Evolutionary conservation across 805 yeast genomes (phyloP), one percentile per base, ranked within the genome.

Genomic region (Pichia deserticola): DNA sequence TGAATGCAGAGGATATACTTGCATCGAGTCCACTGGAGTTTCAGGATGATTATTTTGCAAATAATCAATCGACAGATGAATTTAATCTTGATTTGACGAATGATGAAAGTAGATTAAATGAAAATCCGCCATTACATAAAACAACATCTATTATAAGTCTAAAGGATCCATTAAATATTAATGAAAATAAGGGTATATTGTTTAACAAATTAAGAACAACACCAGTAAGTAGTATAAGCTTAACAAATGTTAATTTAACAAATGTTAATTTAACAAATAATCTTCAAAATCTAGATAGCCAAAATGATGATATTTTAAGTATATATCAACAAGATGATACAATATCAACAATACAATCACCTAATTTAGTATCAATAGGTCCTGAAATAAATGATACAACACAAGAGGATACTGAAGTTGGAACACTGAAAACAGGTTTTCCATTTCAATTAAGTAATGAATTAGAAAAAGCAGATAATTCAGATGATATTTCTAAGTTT

Each of bases 401-500:
- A 34, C n/a, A 28, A 28, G n/a, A 20, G 9, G 20, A 28, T 9
- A 28, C 5, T 33, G n/a, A 15, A n/a, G 34, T 10, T 13, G 39
- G 34, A 15, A 12, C 9, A 4, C n/a, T 20, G 2, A 13, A 36
- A 15, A 39, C 25, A 4, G 48, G 45, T n/a, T 51, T 45, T 40
- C 54, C 56, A 7, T 30, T 36, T 35, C 40, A 38, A 54, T 52
- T 54, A 42, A 57, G 59, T 36, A 57, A 58, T 47, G 28, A 49
- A 6, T 36, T 57, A 6, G 63, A 61, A 38, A 51, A 42, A 27
- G 60, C 67, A 10, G 73, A 67, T 48, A 57, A 56, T 40, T 55
- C 55, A 28, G 44, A 54, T 10, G 61, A 61, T 42, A 53, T 61
- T 38, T 64, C 64, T 5, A 35, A 47, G 32, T 74, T 74, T 52